phyloP scores from a whole-genome alignment of 352 stramenopile genomes.

The Phytophthora sp. region DNA sequence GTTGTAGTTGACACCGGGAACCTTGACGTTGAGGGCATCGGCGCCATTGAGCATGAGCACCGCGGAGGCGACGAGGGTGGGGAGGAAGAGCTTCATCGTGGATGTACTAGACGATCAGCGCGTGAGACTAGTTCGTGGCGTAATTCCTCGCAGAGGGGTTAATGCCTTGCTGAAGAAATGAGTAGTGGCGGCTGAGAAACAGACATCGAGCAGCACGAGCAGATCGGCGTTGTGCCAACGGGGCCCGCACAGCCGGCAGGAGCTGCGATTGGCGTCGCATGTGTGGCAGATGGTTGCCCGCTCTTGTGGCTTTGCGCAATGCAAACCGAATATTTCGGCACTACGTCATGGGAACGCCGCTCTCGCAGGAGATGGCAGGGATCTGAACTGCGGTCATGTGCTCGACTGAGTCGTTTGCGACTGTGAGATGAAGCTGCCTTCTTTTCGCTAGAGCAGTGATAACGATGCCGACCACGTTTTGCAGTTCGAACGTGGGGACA shows the following conservation, averaged over 20 bases:
- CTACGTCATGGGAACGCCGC: conserved; percentile 1
- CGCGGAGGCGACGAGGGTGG: conserved; percentile 6
- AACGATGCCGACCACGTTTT: neutral
- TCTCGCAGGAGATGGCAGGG: too few relatives aligned
- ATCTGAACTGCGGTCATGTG: too few relatives aligned
- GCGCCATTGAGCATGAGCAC: conserved; percentile 15
- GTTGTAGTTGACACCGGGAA: conserved; percentile 80
- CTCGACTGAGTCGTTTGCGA: too few relatives aligned
- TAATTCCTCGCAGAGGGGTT: neutral
- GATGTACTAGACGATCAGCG: neutral
- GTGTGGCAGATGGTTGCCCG: neutral
- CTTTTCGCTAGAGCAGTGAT: too few relatives aligned
- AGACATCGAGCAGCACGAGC: neutral
- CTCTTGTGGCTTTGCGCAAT: neutral
- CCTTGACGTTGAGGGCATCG: conserved; percentile 45
- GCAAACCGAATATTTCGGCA: neutral
- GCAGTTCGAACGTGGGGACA: conserved; percentile 10
- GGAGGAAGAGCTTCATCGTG: too few relatives aligned
- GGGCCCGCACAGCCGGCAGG: conserved; percentile 4
- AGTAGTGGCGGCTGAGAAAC: too few relatives aligned
- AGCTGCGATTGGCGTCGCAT: conserved; percentile 6
- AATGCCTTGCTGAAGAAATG: conserved; percentile 6
- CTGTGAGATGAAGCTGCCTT: too few relatives aligned
- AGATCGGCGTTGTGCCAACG: neutral
- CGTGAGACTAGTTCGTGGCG: neutral